Evolutionary conservation across 495 filamentous ascomycete genomes (phyloP).

Genomic region (Achaetomiella virescens): DNA sequence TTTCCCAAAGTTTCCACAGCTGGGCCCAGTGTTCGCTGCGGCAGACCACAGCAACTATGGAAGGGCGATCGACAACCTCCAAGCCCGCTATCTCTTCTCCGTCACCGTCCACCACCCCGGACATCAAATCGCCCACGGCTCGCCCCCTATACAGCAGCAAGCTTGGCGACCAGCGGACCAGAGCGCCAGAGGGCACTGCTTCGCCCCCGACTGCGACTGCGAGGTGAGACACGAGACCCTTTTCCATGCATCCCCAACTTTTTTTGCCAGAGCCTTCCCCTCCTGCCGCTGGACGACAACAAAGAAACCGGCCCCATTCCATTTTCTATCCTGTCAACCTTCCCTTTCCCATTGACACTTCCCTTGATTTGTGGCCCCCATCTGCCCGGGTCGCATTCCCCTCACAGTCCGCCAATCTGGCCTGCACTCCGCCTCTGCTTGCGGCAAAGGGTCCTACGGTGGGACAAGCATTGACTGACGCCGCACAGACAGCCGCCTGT

Average conservation of each 20-base stretch:
- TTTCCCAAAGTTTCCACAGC: slow-evolving; percentile 30
- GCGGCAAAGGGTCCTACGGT: neutral
- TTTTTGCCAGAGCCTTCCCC: slow-evolving; percentile 13
- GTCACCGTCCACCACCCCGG: slow-evolving; percentile 18
- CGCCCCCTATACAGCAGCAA: slow-evolving; percentile 34
- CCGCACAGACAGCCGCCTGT: slow-evolving; percentile 35
- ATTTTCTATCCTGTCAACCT: neutral
- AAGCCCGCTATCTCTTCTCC: slow-evolving; percentile 23
- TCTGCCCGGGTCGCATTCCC: neutral
- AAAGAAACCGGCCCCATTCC: slow-evolving; percentile 9
- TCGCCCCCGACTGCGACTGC: slow-evolving; percentile 24
- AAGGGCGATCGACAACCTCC: slow-evolving; percentile 30
- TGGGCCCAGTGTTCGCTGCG: slow-evolving; percentile 23
- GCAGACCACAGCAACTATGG: slow-evolving; percentile 28
- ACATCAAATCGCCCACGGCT: slow-evolving; percentile 26
- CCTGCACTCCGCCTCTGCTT: slow-evolving; percentile 4
- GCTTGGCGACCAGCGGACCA: slow-evolving; percentile 27
- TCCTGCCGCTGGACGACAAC: slow-evolving; percentile 16
- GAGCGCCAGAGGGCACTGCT: slow-evolving; percentile 19
- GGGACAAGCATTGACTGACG: slow-evolving; percentile 13
- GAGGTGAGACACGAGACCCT: slow-evolving; percentile 33
- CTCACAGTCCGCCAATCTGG: neutral
- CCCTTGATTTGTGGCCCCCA: neutral
- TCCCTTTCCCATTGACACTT: slow-evolving; percentile 4
- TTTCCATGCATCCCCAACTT: slow-evolving; percentile 16